These are phyloP conservation scores for Rhizophora apiculata DNA, from an alignment of 345 rosid genomes.

Conservation along the genomic window DNA sequence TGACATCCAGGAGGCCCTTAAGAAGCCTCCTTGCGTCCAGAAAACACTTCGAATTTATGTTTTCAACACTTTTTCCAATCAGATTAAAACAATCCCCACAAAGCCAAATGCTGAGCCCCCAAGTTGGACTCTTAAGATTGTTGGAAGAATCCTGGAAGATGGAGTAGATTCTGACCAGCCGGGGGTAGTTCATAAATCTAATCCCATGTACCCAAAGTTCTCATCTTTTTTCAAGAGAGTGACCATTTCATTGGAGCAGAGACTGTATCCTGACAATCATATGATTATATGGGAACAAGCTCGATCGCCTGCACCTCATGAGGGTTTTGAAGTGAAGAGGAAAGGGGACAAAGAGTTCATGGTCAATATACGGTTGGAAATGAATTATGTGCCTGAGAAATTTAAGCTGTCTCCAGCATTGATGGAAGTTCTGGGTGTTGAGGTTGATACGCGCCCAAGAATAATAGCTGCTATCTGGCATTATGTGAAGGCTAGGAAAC, in stretches of 20 bases:
- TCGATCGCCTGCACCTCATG: constrained; percentile 84
- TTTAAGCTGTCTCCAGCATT: constrained; percentile 85
- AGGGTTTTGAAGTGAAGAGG: constrained; percentile 97
- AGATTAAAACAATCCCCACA: constrained; percentile 68
- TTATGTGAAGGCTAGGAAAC: constrained; percentile 92
- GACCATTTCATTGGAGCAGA: constrained; percentile 79
- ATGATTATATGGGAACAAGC: constrained; percentile 87
- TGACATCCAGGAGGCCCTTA: constrained; percentile 95
- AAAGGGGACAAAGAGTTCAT: constrained; percentile 90
- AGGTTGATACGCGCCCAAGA: constrained; percentile 94
- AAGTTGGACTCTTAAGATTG: constrained; percentile 86
- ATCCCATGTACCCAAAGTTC: constrained; percentile 72
- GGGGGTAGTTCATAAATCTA: constrained; percentile 68
- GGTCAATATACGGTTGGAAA: constrained; percentile 74
- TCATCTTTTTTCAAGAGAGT: constrained; percentile 93
- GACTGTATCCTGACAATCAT: constrained; percentile 85
- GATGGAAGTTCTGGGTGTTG: constrained; percentile 94
- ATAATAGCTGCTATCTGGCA: constrained; percentile 98
- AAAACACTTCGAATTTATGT: constrained; percentile 88
- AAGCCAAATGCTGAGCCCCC: constrained; percentile 90
- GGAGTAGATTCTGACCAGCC: constrained; percentile 93
- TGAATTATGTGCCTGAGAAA: constrained; percentile 91
- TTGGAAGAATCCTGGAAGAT: constrained; percentile 94
- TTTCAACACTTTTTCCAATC: constrained; percentile 85
- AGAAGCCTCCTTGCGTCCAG: constrained; percentile 85